These are phyloP conservation scores for Candida tropicalis DNA, from an alignment of 1,139 yeast species.

Conservation along the genomic window DNA sequence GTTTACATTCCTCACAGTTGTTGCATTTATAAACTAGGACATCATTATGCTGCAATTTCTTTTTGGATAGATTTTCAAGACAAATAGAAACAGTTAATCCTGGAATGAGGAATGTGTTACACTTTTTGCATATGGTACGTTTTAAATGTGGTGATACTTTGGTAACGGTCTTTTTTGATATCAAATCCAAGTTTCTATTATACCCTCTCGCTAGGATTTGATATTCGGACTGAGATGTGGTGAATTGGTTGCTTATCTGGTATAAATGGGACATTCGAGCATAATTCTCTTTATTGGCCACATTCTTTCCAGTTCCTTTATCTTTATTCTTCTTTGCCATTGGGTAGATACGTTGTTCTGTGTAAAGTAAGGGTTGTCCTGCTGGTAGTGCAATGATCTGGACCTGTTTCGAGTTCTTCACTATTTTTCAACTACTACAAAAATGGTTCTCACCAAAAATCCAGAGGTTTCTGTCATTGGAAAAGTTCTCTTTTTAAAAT, in stretches of 20 bases:
- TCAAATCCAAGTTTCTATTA: conserved; percentile 46
- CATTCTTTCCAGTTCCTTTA: conserved; percentile 22
- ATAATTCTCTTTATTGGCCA: conserved; percentile 62
- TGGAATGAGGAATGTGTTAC: conserved; percentile 50
- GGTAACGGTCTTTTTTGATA: conserved; percentile 64
- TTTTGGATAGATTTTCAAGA: conserved; percentile 30
- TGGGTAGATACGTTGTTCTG: not conserved
- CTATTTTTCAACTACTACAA: too few species aligned
- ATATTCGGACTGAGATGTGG: conserved; percentile 17
- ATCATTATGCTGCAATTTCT: conserved; percentile 30
- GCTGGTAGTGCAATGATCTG: too few species aligned
- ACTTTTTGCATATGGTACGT: conserved; percentile 61
- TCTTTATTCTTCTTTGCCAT: conserved; percentile 11
- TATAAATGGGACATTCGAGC: conserved; percentile 58
- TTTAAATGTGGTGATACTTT: conserved; percentile 64
- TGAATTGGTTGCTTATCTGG: conserved; percentile 46
- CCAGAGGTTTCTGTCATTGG: too few species aligned
- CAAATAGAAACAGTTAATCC: conserved; percentile 43
- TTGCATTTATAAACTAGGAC: conserved; percentile 33
- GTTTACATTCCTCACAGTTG: conserved; percentile 26
- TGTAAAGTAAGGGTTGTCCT: too few species aligned
- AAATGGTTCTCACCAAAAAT: too few species aligned
- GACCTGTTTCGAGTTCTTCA: too few species aligned
- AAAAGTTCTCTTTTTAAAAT: too few species aligned
- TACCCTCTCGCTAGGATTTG: conserved; percentile 51